A percentile compares a stretch with the other conserved stretches of the same genome.
Evolutionary conservation across 805 yeast genomes (phyloP).

Genomic region (Spathaspora passalidarum): DNA sequence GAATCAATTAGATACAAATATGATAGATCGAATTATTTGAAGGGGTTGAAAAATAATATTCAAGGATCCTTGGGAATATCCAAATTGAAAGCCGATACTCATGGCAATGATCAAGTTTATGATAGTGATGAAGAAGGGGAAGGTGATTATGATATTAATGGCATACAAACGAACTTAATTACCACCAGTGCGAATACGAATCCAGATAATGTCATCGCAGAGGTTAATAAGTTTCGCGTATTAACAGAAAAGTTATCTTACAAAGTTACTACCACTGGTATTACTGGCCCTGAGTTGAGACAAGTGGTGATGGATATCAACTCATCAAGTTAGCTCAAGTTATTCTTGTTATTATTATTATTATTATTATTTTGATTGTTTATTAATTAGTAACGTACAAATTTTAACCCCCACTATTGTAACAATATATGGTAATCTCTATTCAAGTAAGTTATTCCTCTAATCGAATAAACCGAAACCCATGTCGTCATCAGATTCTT

Average conservation of each 20-base stretch:
- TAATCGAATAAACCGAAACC: constrained; percentile 99
- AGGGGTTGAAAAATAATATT: constrained; percentile 10
- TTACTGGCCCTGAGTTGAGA: not conserved
- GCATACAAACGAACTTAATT: not conserved
- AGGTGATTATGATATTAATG: not conserved
- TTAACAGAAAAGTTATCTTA: constrained; percentile 12
- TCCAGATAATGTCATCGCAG: constrained; percentile 1
- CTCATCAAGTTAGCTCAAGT: not conserved
- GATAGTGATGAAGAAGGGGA: constrained; percentile 8
- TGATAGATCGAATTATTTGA: constrained; percentile 28
- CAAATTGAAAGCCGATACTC: not conserved
- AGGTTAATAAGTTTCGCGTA: constrained; percentile 8
- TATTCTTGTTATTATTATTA: not conserved
- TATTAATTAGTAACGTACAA: not conserved
- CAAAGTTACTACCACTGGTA: constrained; percentile 7
- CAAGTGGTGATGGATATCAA: not conserved
- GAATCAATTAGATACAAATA: constrained; percentile 21
- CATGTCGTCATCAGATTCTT: constrained; percentile 70
- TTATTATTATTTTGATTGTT: not conserved
- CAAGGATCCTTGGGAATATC: not conserved
- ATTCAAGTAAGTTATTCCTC: not conserved
- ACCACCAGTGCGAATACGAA: not conserved
- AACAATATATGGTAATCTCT: too few relatives aligned
- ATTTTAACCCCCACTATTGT: too few relatives aligned
- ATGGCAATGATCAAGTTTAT: constrained; percentile 4